Base-by-base conservation (phyloP, 2,329 filamentous ascomycete genomes). In the Cercospora canescens region DNA sequence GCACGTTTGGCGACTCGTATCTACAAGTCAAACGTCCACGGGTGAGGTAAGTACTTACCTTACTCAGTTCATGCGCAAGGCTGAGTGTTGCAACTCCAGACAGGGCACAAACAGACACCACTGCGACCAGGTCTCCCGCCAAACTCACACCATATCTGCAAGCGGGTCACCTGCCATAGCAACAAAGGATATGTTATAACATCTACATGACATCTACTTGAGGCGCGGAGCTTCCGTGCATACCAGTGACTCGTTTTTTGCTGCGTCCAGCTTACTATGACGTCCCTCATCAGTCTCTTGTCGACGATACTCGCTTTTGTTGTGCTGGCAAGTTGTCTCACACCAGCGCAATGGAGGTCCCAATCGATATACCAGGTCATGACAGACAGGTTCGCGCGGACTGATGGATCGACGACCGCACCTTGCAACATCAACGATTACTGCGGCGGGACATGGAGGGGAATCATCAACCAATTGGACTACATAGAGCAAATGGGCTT, bases 291-390 rank as follows among this genome's bases (percentile, higher is more conserved):
- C 34, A 48, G 57, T 50, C 55, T 62, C 45, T 30, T 69, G 58
- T 59, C 57, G 14, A 66, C 62, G 35, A 37, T 65, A 34, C 54
- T 69, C 50, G 32, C 62, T 28, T 60, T 41, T 18, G 52, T 57
- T 18, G 35, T 21, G 18, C 21, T 59, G 37, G 58, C 34, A 26
- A 28, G 48, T 12, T 63, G 57, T 59, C 57, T 69, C 56, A 64
- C 61, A 21, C 64, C 67, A 55, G 61, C 61, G 24, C 45, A 67
- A 67, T 67, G 65, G 65, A 85, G 84, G 72, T 79, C 80, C 28
- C 82, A 83, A 63, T 86, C 83, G 52, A 87, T 88, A 63, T 88
- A 88, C 74, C 86, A 87, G 76, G 81, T 84, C 39, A 76, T 88
- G 70, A 87, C 86, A 3, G 86, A 87, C 71, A 83, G 86, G 1